phyloP scores from a whole-genome alignment of 306 rosid genomes.

The Pyrus pyrifolia region DNA sequence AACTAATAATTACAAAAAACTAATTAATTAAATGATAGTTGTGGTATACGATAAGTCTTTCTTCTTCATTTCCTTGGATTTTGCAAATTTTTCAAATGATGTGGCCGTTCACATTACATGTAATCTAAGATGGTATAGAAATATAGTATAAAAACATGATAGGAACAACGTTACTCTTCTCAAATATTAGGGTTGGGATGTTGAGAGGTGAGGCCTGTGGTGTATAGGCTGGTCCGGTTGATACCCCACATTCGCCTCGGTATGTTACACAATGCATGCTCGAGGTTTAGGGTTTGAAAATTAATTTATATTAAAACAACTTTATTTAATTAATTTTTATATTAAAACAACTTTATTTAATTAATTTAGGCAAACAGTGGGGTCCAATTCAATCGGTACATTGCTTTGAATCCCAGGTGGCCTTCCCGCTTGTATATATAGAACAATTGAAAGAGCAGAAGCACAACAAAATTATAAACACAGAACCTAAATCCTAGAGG shows the following conservation, averaged over 20 bases:
- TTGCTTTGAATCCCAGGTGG: slow-evolving; percentile 25
- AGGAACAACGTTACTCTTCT: too few relatives aligned
- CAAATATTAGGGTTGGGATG: background rate
- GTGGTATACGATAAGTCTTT: too few relatives aligned
- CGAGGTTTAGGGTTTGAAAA: background rate
- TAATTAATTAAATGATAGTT: too few relatives aligned
- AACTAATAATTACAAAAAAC: too few relatives aligned
- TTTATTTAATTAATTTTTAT: background rate
- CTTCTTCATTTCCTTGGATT: too few relatives aligned
- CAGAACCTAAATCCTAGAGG: slow-evolving; percentile 2
- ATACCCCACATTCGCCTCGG: slow-evolving; percentile 77
- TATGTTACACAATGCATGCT: slow-evolving; percentile 42
- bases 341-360: background rate
- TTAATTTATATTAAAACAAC: too few relatives aligned
- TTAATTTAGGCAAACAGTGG: background rate
- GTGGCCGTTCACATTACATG: too few relatives aligned
- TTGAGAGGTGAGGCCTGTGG: background rate
- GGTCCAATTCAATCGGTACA: slow-evolving; percentile 1
- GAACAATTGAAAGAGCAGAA: background rate
- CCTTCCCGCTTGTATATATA: slow-evolving; percentile 25
- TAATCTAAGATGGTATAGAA: too few relatives aligned
- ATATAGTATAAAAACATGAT: too few relatives aligned
- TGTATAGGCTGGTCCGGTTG: slow-evolving; percentile 52
- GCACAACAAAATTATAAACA: slow-evolving; percentile 9
- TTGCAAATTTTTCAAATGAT: too few relatives aligned